A percentile compares a stretch with the other conserved stretches of the same genome.
phyloP scores from a whole-genome alignment of 108 stramenopile genomes.

The Schizochytrium sp. region DNA sequence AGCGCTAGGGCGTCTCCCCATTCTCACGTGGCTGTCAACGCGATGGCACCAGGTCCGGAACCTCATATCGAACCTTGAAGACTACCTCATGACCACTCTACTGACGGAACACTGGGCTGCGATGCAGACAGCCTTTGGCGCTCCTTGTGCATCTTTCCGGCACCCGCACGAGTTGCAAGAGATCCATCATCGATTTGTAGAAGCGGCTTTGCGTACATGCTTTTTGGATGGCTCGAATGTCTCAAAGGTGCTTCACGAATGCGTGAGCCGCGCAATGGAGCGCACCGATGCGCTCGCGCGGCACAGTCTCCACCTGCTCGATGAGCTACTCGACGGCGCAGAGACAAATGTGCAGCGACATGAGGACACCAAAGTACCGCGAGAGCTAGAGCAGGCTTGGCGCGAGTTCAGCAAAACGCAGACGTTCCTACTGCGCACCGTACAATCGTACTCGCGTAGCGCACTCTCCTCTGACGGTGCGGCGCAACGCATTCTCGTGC shows the following conservation, averaged over 20 bases:
- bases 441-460: not conserved
- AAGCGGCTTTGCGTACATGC: not conserved
- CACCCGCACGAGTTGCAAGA: not conserved
- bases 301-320: not conserved
- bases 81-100: not conserved
- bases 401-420: not conserved
- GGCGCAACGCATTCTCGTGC: not conserved
- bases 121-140: not conserved
- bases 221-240: not conserved
- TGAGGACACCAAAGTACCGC: not conserved
- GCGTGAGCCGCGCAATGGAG: not conserved
- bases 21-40: not conserved
- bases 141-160: not conserved
- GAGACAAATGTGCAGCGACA: not conserved
- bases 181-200: not conserved
- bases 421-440: not conserved
- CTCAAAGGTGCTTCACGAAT: not conserved
- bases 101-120: not conserved
- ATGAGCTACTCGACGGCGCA: not conserved
- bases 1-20: not conserved
- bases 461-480: not conserved
- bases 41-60: slow-evolving; percentile 4
- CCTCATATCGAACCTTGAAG: not conserved
- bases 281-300: not conserved
- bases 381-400: not conserved